Evolutionary conservation across 345 rosid genomes (phyloP).

Genomic region (Citrus sp.): DNA sequence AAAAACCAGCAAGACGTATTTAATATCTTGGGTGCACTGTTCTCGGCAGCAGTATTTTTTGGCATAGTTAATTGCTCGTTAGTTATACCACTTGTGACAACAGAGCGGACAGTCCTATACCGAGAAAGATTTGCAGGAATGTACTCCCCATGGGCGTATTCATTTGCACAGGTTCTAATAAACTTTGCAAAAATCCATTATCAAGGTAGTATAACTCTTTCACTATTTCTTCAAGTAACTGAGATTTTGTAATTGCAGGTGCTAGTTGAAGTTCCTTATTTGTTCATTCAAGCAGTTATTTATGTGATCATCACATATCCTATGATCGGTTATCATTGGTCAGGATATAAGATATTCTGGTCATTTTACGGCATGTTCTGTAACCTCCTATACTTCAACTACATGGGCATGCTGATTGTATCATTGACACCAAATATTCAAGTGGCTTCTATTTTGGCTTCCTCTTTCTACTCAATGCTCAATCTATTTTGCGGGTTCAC

Average conservation of each 20-base stretch:
- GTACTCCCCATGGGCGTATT: constrained; percentile 24
- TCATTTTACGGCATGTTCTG: constrained; percentile 25
- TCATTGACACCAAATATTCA: constrained; percentile 32
- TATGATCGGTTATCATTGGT: constrained; percentile 30
- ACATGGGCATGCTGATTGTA: constrained; percentile 32
- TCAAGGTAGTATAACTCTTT: no score
- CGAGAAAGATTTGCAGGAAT: constrained; percentile 26
- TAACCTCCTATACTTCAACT: constrained; percentile 28
- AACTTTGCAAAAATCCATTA: neutral
- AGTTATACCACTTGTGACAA: constrained; percentile 22
- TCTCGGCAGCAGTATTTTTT: constrained; percentile 12
- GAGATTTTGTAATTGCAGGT: constrained; percentile 6
- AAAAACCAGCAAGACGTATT: constrained; percentile 22
- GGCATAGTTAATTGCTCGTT: constrained; percentile 21
- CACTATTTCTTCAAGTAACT: neutral
- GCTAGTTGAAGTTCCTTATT: constrained; percentile 27
- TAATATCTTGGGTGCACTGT: constrained; percentile 17
- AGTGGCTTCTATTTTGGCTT: constrained; percentile 30
- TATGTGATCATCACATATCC: constrained; percentile 35
- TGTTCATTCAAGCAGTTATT: constrained; percentile 15
- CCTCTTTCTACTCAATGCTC: constrained; percentile 25
- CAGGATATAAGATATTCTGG: constrained; percentile 36
- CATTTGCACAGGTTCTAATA: constrained; percentile 21
- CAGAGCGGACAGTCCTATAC: constrained; percentile 21
- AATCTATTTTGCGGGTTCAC: constrained; percentile 37